Evolutionary conservation across 1,284 basidiomycete species (phyloP).

Genomic region (Pholiota adiposa): DNA sequence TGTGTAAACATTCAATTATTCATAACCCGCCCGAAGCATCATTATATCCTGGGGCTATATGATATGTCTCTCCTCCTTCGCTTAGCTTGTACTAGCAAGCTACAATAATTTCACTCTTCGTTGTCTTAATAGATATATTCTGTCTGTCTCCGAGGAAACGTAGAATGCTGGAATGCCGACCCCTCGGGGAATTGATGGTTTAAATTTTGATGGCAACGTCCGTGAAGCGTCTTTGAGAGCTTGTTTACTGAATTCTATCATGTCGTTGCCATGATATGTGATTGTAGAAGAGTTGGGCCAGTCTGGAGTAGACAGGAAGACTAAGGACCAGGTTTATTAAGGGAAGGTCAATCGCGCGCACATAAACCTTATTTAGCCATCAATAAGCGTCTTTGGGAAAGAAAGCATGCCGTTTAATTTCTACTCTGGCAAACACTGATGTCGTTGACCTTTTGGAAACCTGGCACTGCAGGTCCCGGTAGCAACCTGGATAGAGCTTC

Average conservation of each 20-base stretch:
- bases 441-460: constrained; percentile 78
- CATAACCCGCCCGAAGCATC: constrained; percentile 12
- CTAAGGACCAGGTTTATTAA: too few species aligned
- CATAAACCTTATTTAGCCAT: background rate
- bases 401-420: background rate
- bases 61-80: constrained; percentile 18
- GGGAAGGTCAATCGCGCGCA: background rate
- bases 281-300: background rate
- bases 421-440: constrained; percentile 25
- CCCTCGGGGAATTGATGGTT: background rate
- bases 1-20: constrained; percentile 53
- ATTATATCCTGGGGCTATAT: constrained; percentile 18
- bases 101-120: background rate
- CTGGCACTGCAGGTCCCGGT: constrained; percentile 84
- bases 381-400: background rate
- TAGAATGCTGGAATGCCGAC: background rate
- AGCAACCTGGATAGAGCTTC: constrained; percentile 85
- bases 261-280: background rate
- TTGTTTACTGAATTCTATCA: too few species aligned
- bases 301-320: background rate
- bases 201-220: constrained; percentile 2
- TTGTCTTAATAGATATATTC: background rate
- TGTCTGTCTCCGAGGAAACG: background rate
- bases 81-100: constrained; percentile 1
- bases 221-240: background rate